These are phyloP conservation scores for Exophiala viscosa DNA, from an alignment of 2,329 filamentous ascomycete species.

Conservation along the genomic window DNA sequence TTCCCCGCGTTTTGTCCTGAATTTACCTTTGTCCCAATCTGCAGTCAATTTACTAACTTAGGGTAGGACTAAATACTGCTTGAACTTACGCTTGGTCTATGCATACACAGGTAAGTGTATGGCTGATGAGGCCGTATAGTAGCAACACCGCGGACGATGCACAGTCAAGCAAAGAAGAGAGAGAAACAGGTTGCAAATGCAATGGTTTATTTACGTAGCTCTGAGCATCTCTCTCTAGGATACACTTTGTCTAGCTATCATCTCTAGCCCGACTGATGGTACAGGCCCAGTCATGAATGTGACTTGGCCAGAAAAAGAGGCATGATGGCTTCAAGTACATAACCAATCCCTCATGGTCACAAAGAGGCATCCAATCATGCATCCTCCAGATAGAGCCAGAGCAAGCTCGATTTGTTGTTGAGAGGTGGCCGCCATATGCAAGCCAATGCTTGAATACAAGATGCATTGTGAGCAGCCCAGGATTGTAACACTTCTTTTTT, in stretches of 20 bases:
- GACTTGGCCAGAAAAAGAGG: conserved; percentile 10
- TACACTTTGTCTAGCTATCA: conserved; percentile 20
- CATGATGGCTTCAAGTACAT: conserved; percentile 15
- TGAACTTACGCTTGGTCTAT: no score
- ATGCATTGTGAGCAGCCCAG: not conserved
- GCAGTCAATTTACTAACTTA: no score
- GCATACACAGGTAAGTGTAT: no score
- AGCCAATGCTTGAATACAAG: conserved; percentile 10
- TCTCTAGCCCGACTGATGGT: conserved; percentile 18
- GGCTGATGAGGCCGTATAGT: no score
- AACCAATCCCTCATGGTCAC: conserved; percentile 10
- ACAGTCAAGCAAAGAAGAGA: no score
- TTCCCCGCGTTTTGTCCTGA: no score
- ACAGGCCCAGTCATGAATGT: conserved; percentile 9
- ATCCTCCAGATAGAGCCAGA: not conserved
- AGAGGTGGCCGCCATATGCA: not conserved
- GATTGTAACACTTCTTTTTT: conserved; percentile 3
- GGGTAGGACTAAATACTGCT: no score
- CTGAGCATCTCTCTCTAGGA: conserved; percentile 6
- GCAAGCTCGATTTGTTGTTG: not conserved
- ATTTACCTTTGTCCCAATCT: no score
- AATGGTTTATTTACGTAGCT: not conserved
- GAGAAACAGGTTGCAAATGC: no score
- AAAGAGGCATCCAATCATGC: conserved; percentile 1
- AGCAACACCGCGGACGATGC: no score